Evolutionary conservation across 352 stramenopile genomes (phyloP), one percentile per base, ranked within the genome.

Genomic region (Phytophthora foliorum): DNA sequence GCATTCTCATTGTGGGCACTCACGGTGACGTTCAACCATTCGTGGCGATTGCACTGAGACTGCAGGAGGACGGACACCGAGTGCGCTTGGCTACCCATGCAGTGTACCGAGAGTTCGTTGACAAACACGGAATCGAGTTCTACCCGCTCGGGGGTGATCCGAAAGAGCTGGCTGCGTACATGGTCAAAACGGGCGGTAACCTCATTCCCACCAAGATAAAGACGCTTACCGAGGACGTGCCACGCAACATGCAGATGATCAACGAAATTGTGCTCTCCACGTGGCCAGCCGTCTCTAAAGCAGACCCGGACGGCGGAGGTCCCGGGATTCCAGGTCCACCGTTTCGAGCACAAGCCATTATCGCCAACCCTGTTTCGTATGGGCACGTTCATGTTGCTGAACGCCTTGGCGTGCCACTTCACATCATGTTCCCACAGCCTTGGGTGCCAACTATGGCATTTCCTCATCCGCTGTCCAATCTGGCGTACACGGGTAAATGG

Each of bases 371-470:
- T 0, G 90, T 96, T 1, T 89, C 81, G 48, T 96, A 97, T 44
- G 93, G 90, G 11, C 93, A 98, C 69, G 81, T 97, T 32, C 92
- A 98, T 64, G 92, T 97, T 4, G 93, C 92, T 6, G 93, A 98
- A 77, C 88, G 89, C n/a, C 81, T 98, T 19, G 91, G 86, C 0
- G 88, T 98, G 10, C 93, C 94, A n/a, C 74, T 98, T 38, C 94
- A 98, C 77, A 97, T 98, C 45, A 97, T 98, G 89, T 98, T 97
- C 56, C 89, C 89, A 1, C 88, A 98, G 57, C 93, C 91, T 6
- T 98, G 90, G 88, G 79, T 79, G 2, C 90, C 90, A 1, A 98
- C 93, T 0, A 77, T 81, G 52, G 79, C 72, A 9, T 98, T 97
- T 77, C 91, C 92, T 6, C 93, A 98, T 59, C 94, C 93, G 1